These are phyloP conservation scores for Chytriomyces confervae DNA, from an alignment of 192 early-diverging fungal genomes.

Conservation along the genomic window DNA sequence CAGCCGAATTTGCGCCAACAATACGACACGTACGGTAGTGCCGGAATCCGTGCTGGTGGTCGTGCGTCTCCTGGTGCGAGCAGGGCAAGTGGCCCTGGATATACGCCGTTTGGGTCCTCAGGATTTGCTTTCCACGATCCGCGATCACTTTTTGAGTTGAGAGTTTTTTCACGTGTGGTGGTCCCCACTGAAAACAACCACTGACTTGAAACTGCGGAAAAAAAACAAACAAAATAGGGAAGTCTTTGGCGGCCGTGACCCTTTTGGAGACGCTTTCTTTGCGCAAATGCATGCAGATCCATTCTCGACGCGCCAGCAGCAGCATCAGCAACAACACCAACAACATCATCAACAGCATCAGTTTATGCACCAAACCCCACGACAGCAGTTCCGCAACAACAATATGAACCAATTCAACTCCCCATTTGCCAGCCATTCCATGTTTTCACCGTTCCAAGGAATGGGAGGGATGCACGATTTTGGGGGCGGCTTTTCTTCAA, in stretches of 20 bases:
- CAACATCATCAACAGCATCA: neutral
- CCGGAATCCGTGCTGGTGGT: conserved; percentile 12
- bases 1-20: conserved; percentile 27
- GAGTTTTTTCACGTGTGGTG: too few species aligned
- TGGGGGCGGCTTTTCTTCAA: neutral
- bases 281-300: conserved; percentile 1
- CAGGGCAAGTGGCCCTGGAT: too few species aligned
- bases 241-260: conserved; percentile 29
- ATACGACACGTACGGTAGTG: conserved; percentile 31
- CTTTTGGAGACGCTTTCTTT: conserved; percentile 3
- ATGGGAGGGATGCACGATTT: neutral
- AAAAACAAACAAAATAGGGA: conserved; percentile 9
- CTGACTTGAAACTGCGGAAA: neutral
- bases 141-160: conserved; percentile 28
- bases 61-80: neutral
- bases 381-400: neutral
- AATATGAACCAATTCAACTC: neutral
- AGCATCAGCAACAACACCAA: neutral
- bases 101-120: neutral
- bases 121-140: conserved; percentile 27
- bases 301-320: neutral
- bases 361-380: neutral
- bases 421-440: conserved; percentile 14
- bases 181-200: too few species aligned
- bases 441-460: conserved; percentile 22